Evolutionary conservation across 805 yeast genomes (phyloP), one percentile per base, ranked within the genome.

Genomic region (Wickerhamomyces bovis): DNA sequence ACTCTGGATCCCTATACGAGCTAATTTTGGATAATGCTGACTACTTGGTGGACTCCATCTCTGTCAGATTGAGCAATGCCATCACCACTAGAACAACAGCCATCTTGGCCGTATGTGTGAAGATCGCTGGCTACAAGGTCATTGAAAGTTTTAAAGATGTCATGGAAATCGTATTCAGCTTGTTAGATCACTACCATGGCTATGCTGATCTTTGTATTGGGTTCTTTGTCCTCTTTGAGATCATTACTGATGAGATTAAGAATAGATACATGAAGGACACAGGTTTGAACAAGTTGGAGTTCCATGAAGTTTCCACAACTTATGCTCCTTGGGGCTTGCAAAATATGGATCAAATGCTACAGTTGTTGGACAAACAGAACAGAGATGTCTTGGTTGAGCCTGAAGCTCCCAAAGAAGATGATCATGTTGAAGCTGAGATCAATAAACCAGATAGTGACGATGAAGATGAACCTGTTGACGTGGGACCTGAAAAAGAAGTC

Each of bases 161-260:
- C 1, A 68, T 92, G 18, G 76, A 80, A 42, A 79, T 89, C 3
- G 74, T 89, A 51, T 89, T 92, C 62, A 78, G 82, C 18, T 67
- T 90, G 31, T 70, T 92, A 43, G 98, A 92, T 65, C 71, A 81
- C 44, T 92, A 84, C 58, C 96, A 90, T 65, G 95, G 92, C 0
- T 92, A 92, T 62, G 68, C 81, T 2, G 69, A 72, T 15, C 67
- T 94, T 16, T 81, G 87, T 45, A 82, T 82, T 48, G 87, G 88
- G 1, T 82, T 88, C 49, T 85, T 89, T 51, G 65, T 73, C 3
- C 83, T 88, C 0, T 88, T 90, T 56, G 76, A 76, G 44, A 81
- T 79, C 22, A 63, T 87, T 5, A 68, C 81, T 7, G 64, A 66
- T 28, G 81, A 81, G 56, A 64, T 80, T 33, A 60, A 63, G 28